phyloP scores from a whole-genome alignment of 257 asterid species.

The Ocimum tenuiflorum region DNA sequence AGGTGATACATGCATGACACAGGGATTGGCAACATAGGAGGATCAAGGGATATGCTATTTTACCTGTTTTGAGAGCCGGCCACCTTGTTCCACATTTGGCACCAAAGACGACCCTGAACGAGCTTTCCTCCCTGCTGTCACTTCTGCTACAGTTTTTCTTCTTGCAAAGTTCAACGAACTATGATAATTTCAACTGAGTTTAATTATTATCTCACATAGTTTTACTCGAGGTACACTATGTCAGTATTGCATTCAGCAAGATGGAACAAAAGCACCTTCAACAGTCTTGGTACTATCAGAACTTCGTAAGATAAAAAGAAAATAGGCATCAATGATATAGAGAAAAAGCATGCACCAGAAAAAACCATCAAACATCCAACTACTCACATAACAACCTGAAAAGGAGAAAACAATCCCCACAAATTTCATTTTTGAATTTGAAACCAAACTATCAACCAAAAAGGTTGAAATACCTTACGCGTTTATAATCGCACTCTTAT shows the following conservation, averaged over 20 bases:
- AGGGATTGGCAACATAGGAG: slow-evolving; percentile 61
- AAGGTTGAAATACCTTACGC: slow-evolving; percentile 17
- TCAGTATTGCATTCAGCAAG: not conserved
- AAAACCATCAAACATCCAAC: not conserved
- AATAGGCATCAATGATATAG: not conserved
- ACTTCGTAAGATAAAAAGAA: too few species aligned
- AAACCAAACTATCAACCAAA: slow-evolving; percentile 8
- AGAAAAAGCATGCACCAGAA: not conserved
- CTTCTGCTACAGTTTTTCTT: slow-evolving; percentile 33
- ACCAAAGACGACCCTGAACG: slow-evolving; percentile 28
- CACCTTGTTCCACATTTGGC: slow-evolving; percentile 24
- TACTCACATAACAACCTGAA: slow-evolving; percentile 4
- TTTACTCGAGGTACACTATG: not conserved
- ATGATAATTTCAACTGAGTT: not conserved
- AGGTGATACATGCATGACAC: slow-evolving; percentile 43
- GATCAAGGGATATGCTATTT: slow-evolving; percentile 56
- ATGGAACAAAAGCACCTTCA: too few species aligned
- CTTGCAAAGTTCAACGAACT: slow-evolving; percentile 28
- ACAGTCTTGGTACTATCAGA: not conserved
- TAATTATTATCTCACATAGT: not conserved
- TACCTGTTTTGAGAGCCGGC: slow-evolving; percentile 65
- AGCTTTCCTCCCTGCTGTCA: slow-evolving; percentile 23
- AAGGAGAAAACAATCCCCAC: slow-evolving; percentile 4
- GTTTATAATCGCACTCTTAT: slow-evolving; percentile 23
- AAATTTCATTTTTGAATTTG: not conserved